Base-by-base conservation (phyloP, 768 basidiomycete species). In the Amanita rimosa region DNA sequence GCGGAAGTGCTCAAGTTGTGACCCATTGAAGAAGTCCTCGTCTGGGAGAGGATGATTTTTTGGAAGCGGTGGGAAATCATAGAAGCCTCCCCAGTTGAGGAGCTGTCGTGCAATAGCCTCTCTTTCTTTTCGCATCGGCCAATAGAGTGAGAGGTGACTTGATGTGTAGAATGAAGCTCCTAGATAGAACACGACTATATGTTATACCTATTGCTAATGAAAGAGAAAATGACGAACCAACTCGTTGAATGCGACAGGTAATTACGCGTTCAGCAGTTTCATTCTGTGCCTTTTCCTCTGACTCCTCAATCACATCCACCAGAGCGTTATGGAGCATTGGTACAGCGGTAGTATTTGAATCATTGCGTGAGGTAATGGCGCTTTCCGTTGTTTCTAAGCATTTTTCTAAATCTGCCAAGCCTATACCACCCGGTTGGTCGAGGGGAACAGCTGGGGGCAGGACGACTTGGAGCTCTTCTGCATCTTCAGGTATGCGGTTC, bases 1-100 rank as follows among this genome's bases (percentile, higher is more conserved):
- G 22, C 62, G 57, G 24, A 60, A 52, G 47, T 63, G 57, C 43
- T 63, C 63, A 17, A 62, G 37, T 14, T 41, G 44, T 7, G 54
- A 54, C 3, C 44, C 45, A 31, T 63, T 64, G 11, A 65, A 49
- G 13, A 49, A 49, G 6, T 62, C 57, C 4, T 50, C 43, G 19
- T 64, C 59, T 14, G 39, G 17, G 17, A 69, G 55, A 13, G 35
- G 37, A 1, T 44, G 53, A 22, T 56, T 46, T 11, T 52, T 46
- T 7, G 60, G 55, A 29, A 68, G 59, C 16, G 67, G 66, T 22
- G 60, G 35, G 21, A 68, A 52, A 6, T 52, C 40, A 37, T 62
- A 47, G 50, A 70, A 69, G 4, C 68, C 68, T 40, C 67, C 69
- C 70, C 70, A 72, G 27, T 54, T 50, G 9, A 69, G 51, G 21